A percentile compares a stretch with the other conserved stretches of the same genome.
phyloP scores from a whole-genome alignment of 768 basidiomycete species.

The Lentinula sp. region DNA sequence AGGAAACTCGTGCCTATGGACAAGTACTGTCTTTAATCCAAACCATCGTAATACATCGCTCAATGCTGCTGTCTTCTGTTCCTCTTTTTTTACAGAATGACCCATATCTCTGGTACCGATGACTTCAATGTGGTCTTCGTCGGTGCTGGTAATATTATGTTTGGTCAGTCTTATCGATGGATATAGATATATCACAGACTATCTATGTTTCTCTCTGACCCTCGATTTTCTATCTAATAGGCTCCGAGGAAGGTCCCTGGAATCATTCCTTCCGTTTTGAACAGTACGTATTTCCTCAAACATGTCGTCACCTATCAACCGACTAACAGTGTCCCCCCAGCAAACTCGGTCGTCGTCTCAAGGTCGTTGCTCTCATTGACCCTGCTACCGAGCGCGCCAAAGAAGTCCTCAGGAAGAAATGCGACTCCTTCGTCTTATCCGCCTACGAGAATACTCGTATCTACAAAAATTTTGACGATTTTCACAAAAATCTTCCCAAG shows the following conservation, averaged over 20 bases:
- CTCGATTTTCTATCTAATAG: conserved; percentile 26
- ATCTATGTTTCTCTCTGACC: background rate
- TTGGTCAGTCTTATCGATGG: conserved; percentile 45
- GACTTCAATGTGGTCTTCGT: conserved; percentile 93
- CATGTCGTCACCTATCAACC: conserved; percentile 7
- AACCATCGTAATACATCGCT: background rate
- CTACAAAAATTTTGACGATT: conserved; percentile 83
- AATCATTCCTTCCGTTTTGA: conserved; percentile 90
- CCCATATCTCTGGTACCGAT: conserved; percentile 52
- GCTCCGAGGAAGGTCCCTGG: conserved; percentile 87
- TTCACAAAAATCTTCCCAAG: conserved; percentile 61
- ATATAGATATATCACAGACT: background rate
- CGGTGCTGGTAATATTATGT: conserved; percentile 98
- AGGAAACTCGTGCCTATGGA: conserved; percentile 73
- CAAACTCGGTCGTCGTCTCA: conserved; percentile 93
- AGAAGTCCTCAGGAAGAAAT: conserved; percentile 81
- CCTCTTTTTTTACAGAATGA: conserved; percentile 28
- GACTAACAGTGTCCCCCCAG: conserved; percentile 27
- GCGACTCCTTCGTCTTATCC: conserved; percentile 87
- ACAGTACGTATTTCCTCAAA: conserved; percentile 46
- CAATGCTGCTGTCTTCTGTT: conserved; percentile 8
- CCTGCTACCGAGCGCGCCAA: conserved; percentile 79
- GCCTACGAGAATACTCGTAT: conserved; percentile 88
- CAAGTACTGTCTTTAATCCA: conserved; percentile 42
- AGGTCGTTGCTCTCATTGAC: conserved; percentile 92